Base-by-base conservation (phyloP, 2,329 filamentous ascomycete genomes). In the Colletotrichum falcatum region DNA sequence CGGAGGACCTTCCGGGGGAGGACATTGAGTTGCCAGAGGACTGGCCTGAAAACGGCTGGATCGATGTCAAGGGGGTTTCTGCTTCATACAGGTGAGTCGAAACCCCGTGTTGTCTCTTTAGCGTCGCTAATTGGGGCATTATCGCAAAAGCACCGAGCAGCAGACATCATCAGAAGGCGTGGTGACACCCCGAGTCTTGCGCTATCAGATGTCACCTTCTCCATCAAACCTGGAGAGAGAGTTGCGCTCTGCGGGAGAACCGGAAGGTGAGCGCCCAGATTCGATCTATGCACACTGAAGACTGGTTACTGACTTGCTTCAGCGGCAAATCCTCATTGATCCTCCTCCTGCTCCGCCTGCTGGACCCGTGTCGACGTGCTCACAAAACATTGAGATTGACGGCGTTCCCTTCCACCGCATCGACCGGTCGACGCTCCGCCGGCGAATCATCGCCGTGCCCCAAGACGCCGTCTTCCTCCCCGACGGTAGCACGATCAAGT, bases 401-500 rank as follows among this genome's bases (percentile, higher is more conserved):
- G 76, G 69, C 54, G 66, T 81, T 0, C 75, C 78, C 0, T 79
- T 83, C 12, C 37, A 76, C 56, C 72, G 72, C 23, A 77, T 86
- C 23, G 75, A 82, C 70, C 80, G 83, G 14, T 26, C 74, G 2
- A 72, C 74, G 0, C 78, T 87, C 1, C 82, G 84, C 12, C 75
- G 80, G 33, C 81, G 79, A 1, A 76, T 87, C 53, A 82, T 84
- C 54, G 81, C 83, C 16, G 75, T 87, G 1, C 83, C 85, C 1
- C 84, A 87, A 74, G 85, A 87, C 5, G 74, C 83, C 0, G 81
- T 84, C 7, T 85, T 87, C 75, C 74, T 86, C 3, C 80, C 80
- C 0, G 80, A 78, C 42, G 79, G 77, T 7, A 79, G 77, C 60
- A 81, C 77, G 5, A 78, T 81, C 65, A 76, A 75, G 26, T 59